Base-by-base conservation (phyloP, 139 green algal genomes). In the Desmodesmus armatus region DNA sequence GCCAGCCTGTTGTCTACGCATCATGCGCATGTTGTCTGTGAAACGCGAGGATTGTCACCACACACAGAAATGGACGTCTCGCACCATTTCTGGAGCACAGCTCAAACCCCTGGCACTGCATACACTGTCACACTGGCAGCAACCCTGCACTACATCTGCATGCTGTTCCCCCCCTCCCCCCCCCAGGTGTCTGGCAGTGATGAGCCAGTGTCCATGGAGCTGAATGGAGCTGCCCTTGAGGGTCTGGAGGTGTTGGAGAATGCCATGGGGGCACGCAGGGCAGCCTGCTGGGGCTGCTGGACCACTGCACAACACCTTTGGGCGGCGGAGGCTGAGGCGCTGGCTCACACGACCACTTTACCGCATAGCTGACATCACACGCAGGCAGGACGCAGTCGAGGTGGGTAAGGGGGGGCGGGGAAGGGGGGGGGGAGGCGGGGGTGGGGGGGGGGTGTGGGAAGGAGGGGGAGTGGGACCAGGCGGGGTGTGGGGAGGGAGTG, bases 161-260 rank as follows among this genome's bases (percentile, higher is more conserved):
- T 3, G 17, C 58, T n/a, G n/a, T n/a, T n/a, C n/a, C n/a, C n/a
- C n/a, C n/a, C n/a, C n/a, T n/a, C n/a, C 35, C 11, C 37, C 47
- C 13, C 9, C 17, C 55, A 87, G 66, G 66, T 37, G 0, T 71
- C 76, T 62, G 65, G 71, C 51, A 51, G 72, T 70, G 84, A 89
- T 23, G 63, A 51, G 31, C 91, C 92, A 0, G 35, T 74, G 1
- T 85, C 75, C 86, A 93, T 99, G 92, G 58, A 89, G 21, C 88
- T 99, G 39, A 97, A 99, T 84, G 97, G 95, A 13, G 91, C 97
- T 15, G 97, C 97, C 6, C 91, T 99, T 47, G 94, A 98, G 73
- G 97, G 96, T 76, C 90, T 99, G 41, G 97, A 99, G 85, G 89
- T 98, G 23, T 78, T 99, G 39, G 95, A 98, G 86, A 98, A 97